Evolutionary conservation across 2,329 filamentous ascomycete species (phyloP), one percentile per base, ranked within the genome.

Genomic region (Cladosporium sp.): DNA sequence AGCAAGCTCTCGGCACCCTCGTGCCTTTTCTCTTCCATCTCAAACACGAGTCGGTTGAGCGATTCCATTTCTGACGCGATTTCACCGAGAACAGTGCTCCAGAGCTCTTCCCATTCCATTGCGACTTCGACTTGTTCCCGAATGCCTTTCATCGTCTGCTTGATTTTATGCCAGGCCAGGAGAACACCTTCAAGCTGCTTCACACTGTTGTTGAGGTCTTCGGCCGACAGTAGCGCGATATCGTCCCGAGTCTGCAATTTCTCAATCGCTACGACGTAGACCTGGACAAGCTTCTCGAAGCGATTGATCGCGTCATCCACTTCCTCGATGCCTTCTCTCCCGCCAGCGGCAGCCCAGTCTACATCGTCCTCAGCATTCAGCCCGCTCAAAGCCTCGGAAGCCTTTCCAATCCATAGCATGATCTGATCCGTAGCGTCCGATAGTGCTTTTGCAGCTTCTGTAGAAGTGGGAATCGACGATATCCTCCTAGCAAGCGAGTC

Each of bases 41-140:
- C 93, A 73, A 98, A 98, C 33, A 98, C 91, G 57, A 97, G 81
- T 46, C 91, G 85, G 73, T 86, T 88, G 18, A 96, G 83, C 53
- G 90, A 89, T 69, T 95, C 91, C 74, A 93, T 89, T 79, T 99
- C 95, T 68, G 89, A 88, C 62, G 93, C 91, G 67, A 98, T 97
- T 76, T 98, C 94, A 53, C 93, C 94, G 2, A 99, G 83, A 3
- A 98, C 94, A 69, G 86, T 92, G 72, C 92, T 92, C 94, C 95
- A 98, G 40, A 99, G 83, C 79, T 98, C 93, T 77, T 97, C 93
- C 94, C 94, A 99, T 75, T 99, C 95, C 93, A 98, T 96, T 56
- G 95, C 95, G 66, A 97, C 88, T 78, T 98, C 95, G 21, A 99
- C 94, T 75, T 98, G 94, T 57, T 86, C 86, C 76, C 96, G 96